Conservation (phyloP, 768 basidiomycete species). For the Lactarius akahatsu region DNA sequence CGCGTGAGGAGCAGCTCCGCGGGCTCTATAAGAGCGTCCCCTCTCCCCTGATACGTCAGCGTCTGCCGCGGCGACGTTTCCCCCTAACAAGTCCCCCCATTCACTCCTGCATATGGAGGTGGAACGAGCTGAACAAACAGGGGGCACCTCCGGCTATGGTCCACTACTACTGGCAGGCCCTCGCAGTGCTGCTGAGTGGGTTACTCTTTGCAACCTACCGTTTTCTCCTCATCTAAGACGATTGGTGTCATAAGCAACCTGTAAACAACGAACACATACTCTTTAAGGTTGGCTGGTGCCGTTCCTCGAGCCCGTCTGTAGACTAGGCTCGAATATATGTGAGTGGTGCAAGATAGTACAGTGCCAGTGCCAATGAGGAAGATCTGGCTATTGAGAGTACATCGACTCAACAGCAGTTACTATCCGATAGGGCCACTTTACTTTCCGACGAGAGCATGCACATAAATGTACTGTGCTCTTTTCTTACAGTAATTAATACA, state of each 20-base stretch:
- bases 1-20: slow-evolving; percentile 63
- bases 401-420: neutral
- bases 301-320: neutral
- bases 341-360: slow-evolving; percentile 61
- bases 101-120: neutral
- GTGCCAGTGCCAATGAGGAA: slow-evolving; percentile 72
- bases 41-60: slow-evolving; percentile 67
- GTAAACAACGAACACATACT: slow-evolving; percentile 42
- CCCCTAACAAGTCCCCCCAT: neutral
- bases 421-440: neutral
- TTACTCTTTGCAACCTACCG: slow-evolving; percentile 84
- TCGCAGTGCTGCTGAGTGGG: slow-evolving; percentile 77
- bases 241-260: slow-evolving; percentile 60
- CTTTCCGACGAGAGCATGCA: neutral
- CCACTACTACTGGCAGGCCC: slow-evolving; percentile 45
- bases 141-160: neutral
- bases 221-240: slow-evolving; percentile 70
- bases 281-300: neutral
- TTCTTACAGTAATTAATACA: too few relatives aligned
- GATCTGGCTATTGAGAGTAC: slow-evolving; percentile 48
- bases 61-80: neutral
- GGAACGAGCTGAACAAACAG: neutral
- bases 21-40: slow-evolving; percentile 75
- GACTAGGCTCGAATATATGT: slow-evolving; percentile 36
- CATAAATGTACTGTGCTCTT: too few relatives aligned